These are phyloP conservation scores for Cyphellophora attinorum DNA, from an alignment of 2,329 filamentous ascomycete genomes.

Conservation along the genomic window DNA sequence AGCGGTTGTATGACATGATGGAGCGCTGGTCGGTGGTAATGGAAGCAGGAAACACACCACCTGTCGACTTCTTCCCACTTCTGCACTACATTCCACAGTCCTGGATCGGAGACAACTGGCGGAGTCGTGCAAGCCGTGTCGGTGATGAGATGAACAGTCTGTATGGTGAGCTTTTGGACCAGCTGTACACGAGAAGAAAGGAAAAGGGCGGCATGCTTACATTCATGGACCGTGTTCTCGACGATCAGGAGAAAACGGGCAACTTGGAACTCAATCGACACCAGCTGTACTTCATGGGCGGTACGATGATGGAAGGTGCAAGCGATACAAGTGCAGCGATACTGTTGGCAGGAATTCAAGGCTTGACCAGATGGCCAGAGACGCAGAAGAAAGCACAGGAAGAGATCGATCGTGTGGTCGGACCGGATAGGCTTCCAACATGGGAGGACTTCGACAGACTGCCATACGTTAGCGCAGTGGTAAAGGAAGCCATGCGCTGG, in stretches of 20 bases:
- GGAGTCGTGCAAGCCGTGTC: conserved; percentile 26
- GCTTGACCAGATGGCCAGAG: conserved; percentile 42
- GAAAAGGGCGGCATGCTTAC: conserved; percentile 17
- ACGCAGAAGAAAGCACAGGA: conserved; percentile 35
- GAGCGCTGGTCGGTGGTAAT: conserved; percentile 34
- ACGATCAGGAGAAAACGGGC: conserved; percentile 24
- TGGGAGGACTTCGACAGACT: conserved; percentile 28
- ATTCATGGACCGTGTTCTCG: conserved; percentile 33
- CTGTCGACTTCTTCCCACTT: conserved; percentile 38
- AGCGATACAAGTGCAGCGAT: conserved; percentile 31
- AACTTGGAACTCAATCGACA: conserved; percentile 24
- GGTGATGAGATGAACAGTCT: conserved; percentile 32
- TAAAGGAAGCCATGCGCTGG: conserved; percentile 30
- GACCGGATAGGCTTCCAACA: conserved; percentile 25
- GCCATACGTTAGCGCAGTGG: conserved; percentile 28
- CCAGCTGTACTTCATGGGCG: conserved; percentile 30
- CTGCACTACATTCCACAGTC: conserved; percentile 34
- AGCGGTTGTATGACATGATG: conserved; percentile 32
- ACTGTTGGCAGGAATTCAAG: conserved; percentile 29
- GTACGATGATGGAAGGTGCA: conserved; percentile 25
- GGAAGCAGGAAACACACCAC: conserved; percentile 40
- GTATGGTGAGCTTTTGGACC: conserved; percentile 27
- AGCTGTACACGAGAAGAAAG: conserved; percentile 25
- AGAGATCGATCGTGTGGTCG: conserved; percentile 34
- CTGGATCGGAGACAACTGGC: conserved; percentile 32